Conservation (phyloP, 306 rosid species). For the Alnus rubra region DNA sequence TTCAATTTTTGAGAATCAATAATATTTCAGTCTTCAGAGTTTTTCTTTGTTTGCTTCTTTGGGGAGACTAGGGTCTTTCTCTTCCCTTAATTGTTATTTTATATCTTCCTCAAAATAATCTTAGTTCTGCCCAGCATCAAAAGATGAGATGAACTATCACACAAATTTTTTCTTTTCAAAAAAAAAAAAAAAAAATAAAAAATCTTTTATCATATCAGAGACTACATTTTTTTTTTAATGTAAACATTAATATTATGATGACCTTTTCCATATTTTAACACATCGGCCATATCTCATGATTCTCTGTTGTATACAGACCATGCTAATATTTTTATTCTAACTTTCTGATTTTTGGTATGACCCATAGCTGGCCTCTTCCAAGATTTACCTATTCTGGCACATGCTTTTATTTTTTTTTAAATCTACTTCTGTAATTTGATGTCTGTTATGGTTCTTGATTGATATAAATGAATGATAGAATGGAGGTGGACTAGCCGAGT, state of each 20-base stretch:
- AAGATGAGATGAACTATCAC: background rate
- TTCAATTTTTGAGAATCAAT: too few relatives aligned
- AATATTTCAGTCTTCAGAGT: too few relatives aligned
- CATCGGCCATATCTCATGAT: background rate
- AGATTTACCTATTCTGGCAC: background rate
- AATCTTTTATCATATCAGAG: background rate
- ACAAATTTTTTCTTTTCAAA: too few relatives aligned
- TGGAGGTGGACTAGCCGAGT: slow-evolving; percentile 84
- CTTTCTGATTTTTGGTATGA: background rate
- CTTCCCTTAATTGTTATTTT: too few relatives aligned
- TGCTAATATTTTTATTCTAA: background rate
- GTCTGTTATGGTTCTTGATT: too few relatives aligned
- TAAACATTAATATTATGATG: background rate
- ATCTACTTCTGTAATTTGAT: background rate
- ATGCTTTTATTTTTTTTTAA: background rate
- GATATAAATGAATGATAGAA: slow-evolving; percentile 32
- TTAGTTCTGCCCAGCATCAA: too few relatives aligned
- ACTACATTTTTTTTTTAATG: background rate
- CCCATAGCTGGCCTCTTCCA: background rate
- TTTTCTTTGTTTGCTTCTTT: too few relatives aligned
- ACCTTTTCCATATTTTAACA: background rate
- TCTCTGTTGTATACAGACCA: background rate
- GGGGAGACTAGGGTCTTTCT: too few relatives aligned
- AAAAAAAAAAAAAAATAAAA: too few relatives aligned
- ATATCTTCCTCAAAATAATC: too few relatives aligned